Conservation (phyloP, 2,329 filamentous ascomycete species). For the Aspergillus quadrilineatus region DNA sequence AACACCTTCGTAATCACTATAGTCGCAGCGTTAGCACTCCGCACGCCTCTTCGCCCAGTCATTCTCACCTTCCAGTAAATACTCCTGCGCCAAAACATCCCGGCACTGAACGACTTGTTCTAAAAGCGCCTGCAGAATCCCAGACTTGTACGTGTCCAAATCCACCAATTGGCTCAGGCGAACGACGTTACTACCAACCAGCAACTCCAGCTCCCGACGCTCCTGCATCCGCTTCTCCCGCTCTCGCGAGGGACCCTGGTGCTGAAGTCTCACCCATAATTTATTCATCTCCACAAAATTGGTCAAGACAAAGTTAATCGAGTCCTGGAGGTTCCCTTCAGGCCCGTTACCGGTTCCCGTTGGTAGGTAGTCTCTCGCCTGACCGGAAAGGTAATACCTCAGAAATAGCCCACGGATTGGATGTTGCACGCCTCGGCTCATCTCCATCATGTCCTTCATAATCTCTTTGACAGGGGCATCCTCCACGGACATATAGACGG, state of each 20-base stretch:
- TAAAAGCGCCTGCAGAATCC: slow-evolving; percentile 81
- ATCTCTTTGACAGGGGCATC: slow-evolving; percentile 99
- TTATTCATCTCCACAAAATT: slow-evolving; percentile 99
- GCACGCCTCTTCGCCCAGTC: slow-evolving; percentile 20
- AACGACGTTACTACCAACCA: slow-evolving; percentile 95
- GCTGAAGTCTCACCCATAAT: slow-evolving; percentile 94
- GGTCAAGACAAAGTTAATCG: slow-evolving; percentile 95
- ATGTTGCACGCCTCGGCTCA: slow-evolving; percentile 97
- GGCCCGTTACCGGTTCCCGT: slow-evolving; percentile 81
- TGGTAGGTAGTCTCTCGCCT: slow-evolving; percentile 86
- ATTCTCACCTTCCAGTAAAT: slow-evolving; percentile 72
- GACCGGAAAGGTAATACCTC: slow-evolving; percentile 92
- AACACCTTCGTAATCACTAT: slow-evolving; percentile 96
- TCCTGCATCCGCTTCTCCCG: slow-evolving; percentile 91
- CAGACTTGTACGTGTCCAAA: slow-evolving; percentile 86
- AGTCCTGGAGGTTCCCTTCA: slow-evolving; percentile 93
- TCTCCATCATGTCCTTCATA: slow-evolving; percentile 99
- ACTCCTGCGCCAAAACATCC: slow-evolving; percentile 95
- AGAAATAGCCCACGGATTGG: slow-evolving; percentile 93
- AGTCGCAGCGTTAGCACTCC: slow-evolving; percentile 14
- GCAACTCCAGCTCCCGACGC: slow-evolving; percentile 87
- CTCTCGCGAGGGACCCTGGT: slow-evolving; percentile 95
- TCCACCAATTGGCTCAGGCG: slow-evolving; percentile 94
- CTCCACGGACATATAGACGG: slow-evolving; percentile 97
- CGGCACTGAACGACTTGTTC: slow-evolving; percentile 98